Conservation (phyloP, 768 basidiomycete species). For the Russula ochroleuca region DNA sequence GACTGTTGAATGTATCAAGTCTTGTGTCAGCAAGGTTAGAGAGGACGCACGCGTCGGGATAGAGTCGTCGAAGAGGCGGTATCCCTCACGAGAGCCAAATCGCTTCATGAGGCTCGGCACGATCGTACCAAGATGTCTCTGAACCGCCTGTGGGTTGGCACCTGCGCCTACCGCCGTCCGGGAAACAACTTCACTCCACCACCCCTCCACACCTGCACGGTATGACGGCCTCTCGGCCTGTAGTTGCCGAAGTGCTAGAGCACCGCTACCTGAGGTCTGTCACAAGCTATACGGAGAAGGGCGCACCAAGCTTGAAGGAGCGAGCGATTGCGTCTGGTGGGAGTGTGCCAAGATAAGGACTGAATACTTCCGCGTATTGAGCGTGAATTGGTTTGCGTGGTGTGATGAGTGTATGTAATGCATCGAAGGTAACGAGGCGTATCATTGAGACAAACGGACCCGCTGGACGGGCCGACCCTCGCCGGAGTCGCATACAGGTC, state of each 20-base stretch:
- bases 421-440: slow-evolving; percentile 74
- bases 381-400: slow-evolving; percentile 64
- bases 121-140: slow-evolving; percentile 50
- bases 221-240: slow-evolving; percentile 62
- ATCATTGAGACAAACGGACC: slow-evolving; percentile 35
- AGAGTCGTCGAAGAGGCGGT: slow-evolving; percentile 54
- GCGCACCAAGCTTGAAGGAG: slow-evolving; percentile 59
- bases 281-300: background rate
- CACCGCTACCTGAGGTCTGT: background rate
- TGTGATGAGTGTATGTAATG: slow-evolving; percentile 66
- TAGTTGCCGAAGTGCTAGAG: slow-evolving; percentile 44
- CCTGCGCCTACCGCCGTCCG: slow-evolving; percentile 74
- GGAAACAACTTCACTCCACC: slow-evolving; percentile 79
- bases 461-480: no score
- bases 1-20: slow-evolving; percentile 36
- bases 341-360: slow-evolving; percentile 60
- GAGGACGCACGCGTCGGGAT: slow-evolving; percentile 42
- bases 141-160: slow-evolving; percentile 54
- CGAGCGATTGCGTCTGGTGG: slow-evolving; percentile 47
- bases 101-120: slow-evolving; percentile 56
- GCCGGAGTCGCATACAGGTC: no score
- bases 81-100: slow-evolving; percentile 70
- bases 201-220: slow-evolving; percentile 47
- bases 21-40: background rate
- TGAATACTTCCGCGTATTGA: slow-evolving; percentile 62